Evolutionary conservation across 257 asterid species (phyloP).

Genomic region (Solanum rostratum): DNA sequence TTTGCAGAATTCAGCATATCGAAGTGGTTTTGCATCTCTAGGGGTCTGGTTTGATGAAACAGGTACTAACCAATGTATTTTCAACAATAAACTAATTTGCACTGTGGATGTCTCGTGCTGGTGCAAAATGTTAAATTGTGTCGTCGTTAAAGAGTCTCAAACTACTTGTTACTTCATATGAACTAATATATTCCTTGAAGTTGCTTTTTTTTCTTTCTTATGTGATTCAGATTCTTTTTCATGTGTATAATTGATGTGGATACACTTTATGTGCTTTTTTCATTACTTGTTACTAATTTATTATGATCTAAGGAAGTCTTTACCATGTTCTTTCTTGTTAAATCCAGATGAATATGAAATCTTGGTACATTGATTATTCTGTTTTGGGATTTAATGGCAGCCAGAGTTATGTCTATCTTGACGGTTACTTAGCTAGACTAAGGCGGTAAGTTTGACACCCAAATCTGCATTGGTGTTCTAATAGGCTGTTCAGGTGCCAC

Average conservation of each 20-base stretch:
- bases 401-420: not conserved
- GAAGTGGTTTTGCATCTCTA: constrained; percentile 1
- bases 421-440: not conserved
- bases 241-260: not conserved
- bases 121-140: not conserved
- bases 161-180: not conserved
- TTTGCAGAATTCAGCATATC: not conserved
- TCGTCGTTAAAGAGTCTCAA: not conserved
- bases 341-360: constrained; percentile 1
- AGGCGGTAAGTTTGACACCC: not conserved
- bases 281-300: not conserved
- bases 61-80: not conserved
- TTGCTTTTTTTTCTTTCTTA: not conserved
- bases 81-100: not conserved
- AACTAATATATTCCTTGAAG: not conserved
- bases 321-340: not conserved
- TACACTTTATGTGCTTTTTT: not conserved
- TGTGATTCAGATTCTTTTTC: not conserved
- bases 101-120: not conserved
- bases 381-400: not conserved
- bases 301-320: not conserved
- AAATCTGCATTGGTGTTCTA: not conserved
- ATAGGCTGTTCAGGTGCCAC: not conserved
- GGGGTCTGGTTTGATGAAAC: constrained; percentile 3
- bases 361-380: not conserved